These are phyloP conservation scores for Aspergillus costaricaensis DNA, from an alignment of 2,329 filamentous ascomycete genomes.

Conservation along the genomic window DNA sequence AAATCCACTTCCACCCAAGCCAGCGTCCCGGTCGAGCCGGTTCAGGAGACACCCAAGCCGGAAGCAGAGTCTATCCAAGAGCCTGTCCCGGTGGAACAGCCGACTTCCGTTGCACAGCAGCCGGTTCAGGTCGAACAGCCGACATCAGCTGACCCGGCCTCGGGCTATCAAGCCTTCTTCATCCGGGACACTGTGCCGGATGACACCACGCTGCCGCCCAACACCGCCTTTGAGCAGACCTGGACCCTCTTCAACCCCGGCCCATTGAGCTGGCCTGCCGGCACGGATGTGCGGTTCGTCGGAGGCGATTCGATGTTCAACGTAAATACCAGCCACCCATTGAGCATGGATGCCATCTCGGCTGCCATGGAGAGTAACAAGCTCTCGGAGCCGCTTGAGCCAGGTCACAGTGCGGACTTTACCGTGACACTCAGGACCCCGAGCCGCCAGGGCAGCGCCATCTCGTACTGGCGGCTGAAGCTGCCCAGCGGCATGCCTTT, in stretches of 20 bases:
- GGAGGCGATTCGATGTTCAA: slow-evolving; percentile 97
- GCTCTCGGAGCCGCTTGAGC: slow-evolving; percentile 66
- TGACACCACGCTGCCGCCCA: slow-evolving; percentile 70
- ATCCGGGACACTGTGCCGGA: slow-evolving; percentile 77
- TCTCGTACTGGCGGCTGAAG: slow-evolving; percentile 96
- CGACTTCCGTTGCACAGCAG: slow-evolving; percentile 36
- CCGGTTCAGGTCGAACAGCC: slow-evolving; percentile 17
- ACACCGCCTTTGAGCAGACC: slow-evolving; percentile 79
- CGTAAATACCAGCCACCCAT: slow-evolving; percentile 75
- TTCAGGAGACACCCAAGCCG: slow-evolving; percentile 10
- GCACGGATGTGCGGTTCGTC: slow-evolving; percentile 86
- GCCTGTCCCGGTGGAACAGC: slow-evolving; percentile 45
- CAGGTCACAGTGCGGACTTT: slow-evolving; percentile 77
- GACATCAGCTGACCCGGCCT: slow-evolving; percentile 36
- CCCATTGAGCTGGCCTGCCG: slow-evolving; percentile 76
- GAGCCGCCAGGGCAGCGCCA: slow-evolving; percentile 71
- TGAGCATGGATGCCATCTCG: slow-evolving; percentile 74
- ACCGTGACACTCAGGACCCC: slow-evolving; percentile 83
- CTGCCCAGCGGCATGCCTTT: slow-evolving; percentile 78
- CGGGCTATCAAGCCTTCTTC: slow-evolving; percentile 64
- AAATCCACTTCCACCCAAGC: slow-evolving; percentile 46
- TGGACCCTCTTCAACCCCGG: slow-evolving; percentile 91
- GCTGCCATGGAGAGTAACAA: slow-evolving; percentile 81
- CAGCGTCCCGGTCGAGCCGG: slow-evolving; percentile 52
- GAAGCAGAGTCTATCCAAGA: slow-evolving; percentile 3